These are phyloP conservation scores for Thermochaetoides thermophila DNA, from an alignment of 495 filamentous ascomycete species.

Conservation along the genomic window DNA sequence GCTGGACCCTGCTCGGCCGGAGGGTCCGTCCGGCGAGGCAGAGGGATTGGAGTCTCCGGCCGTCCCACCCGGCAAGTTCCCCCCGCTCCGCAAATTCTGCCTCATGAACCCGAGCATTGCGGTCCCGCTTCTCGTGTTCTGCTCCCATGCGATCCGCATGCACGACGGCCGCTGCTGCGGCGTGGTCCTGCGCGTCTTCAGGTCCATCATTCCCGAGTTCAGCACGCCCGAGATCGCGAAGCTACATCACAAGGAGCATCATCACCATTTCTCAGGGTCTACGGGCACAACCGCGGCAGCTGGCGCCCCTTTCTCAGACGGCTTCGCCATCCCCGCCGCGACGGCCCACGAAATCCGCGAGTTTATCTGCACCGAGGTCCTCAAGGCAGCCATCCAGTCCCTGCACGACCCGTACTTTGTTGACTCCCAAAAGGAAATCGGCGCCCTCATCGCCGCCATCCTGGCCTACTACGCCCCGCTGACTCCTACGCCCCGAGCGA, in stretches of 20 bases:
- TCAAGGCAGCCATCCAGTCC: slow-evolving; percentile 70
- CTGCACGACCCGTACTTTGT: slow-evolving; percentile 93
- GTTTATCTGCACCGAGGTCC: slow-evolving; percentile 73
- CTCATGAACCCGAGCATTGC: slow-evolving; percentile 63
- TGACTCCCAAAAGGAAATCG: slow-evolving; percentile 87
- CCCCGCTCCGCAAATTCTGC: slow-evolving; percentile 61
- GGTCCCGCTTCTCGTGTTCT: slow-evolving; percentile 80
- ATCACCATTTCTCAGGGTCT: too few relatives aligned
- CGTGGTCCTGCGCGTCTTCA: slow-evolving; percentile 69
- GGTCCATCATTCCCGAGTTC: slow-evolving; percentile 73
- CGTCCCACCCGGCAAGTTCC: slow-evolving; percentile 13
- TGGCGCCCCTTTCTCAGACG: slow-evolving; percentile 15
- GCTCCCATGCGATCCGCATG: slow-evolving; percentile 78
- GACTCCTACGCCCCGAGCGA: slow-evolving; percentile 44
- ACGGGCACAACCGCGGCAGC: too few relatives aligned
- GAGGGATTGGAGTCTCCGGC: background rate
- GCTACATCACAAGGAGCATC: slow-evolving; percentile 3
- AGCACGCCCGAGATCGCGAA: slow-evolving; percentile 9
- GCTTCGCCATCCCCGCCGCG: slow-evolving; percentile 30
- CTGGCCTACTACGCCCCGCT: slow-evolving; percentile 53
- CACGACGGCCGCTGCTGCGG: slow-evolving; percentile 79
- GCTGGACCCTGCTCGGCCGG: slow-evolving; percentile 50
- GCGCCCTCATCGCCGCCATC: slow-evolving; percentile 73
- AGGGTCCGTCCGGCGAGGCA: background rate
- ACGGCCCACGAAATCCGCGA: slow-evolving; percentile 61